Evolutionary conservation across 441 rosid species (phyloP).

Genomic region (Geranium incanum): DNA sequence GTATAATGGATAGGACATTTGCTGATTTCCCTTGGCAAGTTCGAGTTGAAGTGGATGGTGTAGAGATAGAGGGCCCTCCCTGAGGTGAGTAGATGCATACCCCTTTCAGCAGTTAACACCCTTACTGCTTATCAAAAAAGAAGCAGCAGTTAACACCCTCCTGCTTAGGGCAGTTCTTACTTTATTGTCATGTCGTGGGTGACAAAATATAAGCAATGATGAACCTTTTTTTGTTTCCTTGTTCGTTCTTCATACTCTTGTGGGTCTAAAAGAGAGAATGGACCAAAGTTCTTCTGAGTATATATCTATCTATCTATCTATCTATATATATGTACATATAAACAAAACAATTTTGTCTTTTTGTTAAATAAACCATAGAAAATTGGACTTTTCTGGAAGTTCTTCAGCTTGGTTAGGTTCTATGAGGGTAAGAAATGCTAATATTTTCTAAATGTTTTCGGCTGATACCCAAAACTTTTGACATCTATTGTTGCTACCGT

Average conservation of each 20-base stretch:
- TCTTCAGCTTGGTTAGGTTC: neutral
- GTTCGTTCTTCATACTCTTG: neutral
- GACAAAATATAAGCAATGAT: neutral
- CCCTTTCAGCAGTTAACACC: no score
- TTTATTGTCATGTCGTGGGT: neutral
- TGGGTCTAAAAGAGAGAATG: neutral
- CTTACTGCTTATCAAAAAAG: no score
- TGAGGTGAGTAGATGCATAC: conserved; percentile 48
- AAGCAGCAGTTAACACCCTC: neutral
- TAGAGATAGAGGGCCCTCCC: conserved; percentile 87
- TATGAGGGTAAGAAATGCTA: neutral
- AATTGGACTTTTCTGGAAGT: neutral
- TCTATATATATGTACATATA: neutral
- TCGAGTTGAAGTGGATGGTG: conserved; percentile 89
- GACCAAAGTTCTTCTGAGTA: neutral
- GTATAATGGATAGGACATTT: conserved; percentile 92
- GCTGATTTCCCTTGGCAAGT: conserved; percentile 92
- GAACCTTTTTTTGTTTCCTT: neutral
- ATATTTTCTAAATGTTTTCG: neutral
- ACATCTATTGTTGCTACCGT: neutral
- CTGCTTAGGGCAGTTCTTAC: neutral
- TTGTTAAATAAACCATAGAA: neutral
- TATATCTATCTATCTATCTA: no score
- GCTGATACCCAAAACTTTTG: neutral
- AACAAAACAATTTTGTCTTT: neutral